Evolutionary conservation across 108 stramenopile genomes (phyloP).

Genomic region (Heterococcus sp.): DNA sequence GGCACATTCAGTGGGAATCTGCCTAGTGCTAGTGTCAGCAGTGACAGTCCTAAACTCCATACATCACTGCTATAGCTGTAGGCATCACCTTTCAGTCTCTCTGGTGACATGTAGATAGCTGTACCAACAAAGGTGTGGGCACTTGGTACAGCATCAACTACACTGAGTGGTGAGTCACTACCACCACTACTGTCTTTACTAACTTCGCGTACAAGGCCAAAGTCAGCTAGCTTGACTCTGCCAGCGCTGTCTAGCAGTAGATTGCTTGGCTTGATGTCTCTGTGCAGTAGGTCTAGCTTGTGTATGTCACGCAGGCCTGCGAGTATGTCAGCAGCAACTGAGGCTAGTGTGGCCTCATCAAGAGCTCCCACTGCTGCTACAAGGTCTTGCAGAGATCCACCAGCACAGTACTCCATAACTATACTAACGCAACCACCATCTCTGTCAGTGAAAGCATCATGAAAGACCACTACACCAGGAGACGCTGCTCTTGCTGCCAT

Average conservation of each 20-base stretch:
- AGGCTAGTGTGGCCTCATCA: too few relatives aligned
- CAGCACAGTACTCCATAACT: too few relatives aligned
- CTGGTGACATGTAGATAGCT: not conserved
- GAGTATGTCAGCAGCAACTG: too few relatives aligned
- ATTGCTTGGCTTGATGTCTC: not conserved
- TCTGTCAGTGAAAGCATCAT: too few relatives aligned
- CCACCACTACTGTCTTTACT: not conserved
- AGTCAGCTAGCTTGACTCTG: not conserved
- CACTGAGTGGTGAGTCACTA: not conserved
- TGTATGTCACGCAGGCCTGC: too few relatives aligned
- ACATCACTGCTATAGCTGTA: not conserved
- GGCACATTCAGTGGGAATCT: constrained; percentile 60
- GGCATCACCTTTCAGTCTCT: not conserved
- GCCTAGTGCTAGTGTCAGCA: constrained; percentile 53
- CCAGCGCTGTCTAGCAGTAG: not conserved
- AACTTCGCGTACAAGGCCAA: not conserved
- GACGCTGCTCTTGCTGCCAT: too few relatives aligned
- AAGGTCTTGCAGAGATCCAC: too few relatives aligned
- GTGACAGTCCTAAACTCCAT: not conserved
- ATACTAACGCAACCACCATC: too few relatives aligned
- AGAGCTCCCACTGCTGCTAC: too few relatives aligned
- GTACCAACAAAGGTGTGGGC: not conserved
- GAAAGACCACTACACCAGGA: too few relatives aligned
- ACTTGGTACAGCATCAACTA: not conserved
- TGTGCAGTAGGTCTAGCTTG: too few relatives aligned